Evolutionary conservation across 1,139 yeast species (phyloP).

Genomic region (Kodamaea arcana): DNA sequence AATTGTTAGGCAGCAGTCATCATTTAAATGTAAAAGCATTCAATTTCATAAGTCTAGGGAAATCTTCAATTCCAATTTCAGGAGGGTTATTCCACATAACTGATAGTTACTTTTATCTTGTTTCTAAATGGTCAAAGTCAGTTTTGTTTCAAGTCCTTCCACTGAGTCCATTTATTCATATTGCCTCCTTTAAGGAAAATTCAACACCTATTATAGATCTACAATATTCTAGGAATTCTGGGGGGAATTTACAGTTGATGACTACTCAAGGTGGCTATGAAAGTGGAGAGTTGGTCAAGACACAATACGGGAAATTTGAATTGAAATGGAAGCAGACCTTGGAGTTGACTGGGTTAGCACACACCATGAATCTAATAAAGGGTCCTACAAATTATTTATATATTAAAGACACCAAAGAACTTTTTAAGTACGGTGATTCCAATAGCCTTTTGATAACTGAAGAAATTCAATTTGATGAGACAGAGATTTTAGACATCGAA

Average conservation of each 20-base stretch:
- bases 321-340: neutral
- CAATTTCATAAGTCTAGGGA: conserved; percentile 27
- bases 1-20: conserved; percentile 7
- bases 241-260: conserved; percentile 13
- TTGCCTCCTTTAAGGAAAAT: conserved; percentile 20
- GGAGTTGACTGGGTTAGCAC: conserved; percentile 1
- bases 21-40: conserved; percentile 17
- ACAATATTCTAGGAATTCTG: conserved; percentile 7
- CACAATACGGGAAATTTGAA: conserved; percentile 2
- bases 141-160: conserved; percentile 29
- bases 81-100: conserved; percentile 25
- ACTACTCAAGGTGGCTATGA: conserved; percentile 39
- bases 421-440: neutral
- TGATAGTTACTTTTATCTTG: conserved; percentile 28
- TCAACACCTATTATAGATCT: conserved; percentile 38
- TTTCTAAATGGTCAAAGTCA: conserved; percentile 33
- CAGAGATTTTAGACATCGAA: neutral
- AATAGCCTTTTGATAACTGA: too few species aligned
- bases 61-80: conserved; percentile 23
- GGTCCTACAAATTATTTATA: neutral
- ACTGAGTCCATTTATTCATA: conserved; percentile 24
- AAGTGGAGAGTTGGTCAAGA: conserved; percentile 30
- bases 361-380: neutral
- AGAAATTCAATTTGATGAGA: neutral
- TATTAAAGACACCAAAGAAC: neutral